Evolutionary conservation across 164 flowering plant species (phyloP).

Genomic region (Brasenia schreberi): DNA sequence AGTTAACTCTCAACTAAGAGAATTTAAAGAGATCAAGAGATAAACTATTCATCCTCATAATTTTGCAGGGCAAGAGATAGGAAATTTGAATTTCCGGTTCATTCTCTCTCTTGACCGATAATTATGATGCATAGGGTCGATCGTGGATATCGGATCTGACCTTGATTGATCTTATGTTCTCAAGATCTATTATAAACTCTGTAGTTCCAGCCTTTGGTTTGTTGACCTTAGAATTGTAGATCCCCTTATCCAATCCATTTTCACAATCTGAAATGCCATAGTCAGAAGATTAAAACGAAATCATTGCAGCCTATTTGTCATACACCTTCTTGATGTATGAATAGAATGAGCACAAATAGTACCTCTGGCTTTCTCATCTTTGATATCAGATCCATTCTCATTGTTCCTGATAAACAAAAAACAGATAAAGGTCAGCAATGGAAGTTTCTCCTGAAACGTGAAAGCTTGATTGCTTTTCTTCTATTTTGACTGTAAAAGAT

Average conservation of each 20-base stretch:
- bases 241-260: conserved; percentile 18
- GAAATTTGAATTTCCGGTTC: no score
- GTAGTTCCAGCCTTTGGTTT: conserved; percentile 64
- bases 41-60: no score
- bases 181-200: conserved; percentile 51
- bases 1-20: no score
- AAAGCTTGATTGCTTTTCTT: no score
- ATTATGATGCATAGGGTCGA: no score
- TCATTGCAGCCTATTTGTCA: no score
- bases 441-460: no score
- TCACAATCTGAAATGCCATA: background rate
- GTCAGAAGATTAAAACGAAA: background rate
- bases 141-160: conserved; percentile 13
- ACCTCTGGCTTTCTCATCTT: conserved; percentile 10
- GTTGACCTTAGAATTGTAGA: background rate
- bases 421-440: no score
- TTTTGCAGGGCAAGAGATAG: no score
- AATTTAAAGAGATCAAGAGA: no score
- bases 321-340: background rate
- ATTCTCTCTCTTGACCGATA: no score
- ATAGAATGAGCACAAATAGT: background rate
- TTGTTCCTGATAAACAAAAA: background rate
- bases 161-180: conserved; percentile 70
- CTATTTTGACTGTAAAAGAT: no score
- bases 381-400: background rate